These are phyloP conservation scores for Setaria italica DNA, from an alignment of 202 grass and related monocot species.

Conservation along the genomic window DNA sequence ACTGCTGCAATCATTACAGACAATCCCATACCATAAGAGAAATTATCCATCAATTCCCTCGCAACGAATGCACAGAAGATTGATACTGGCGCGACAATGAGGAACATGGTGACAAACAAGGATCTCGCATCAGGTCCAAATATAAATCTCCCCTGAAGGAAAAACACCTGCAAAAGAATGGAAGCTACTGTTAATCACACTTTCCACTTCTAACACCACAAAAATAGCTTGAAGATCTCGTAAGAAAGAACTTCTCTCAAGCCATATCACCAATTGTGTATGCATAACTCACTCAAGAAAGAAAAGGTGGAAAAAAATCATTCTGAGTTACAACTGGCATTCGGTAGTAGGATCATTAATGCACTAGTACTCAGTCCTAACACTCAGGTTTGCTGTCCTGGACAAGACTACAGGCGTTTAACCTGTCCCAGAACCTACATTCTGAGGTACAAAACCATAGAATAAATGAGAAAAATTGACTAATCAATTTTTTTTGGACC, in stretches of 20 bases:
- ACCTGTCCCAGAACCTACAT: conserved; percentile 45
- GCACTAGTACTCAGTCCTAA: conserved; percentile 3
- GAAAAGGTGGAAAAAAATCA: not conserved
- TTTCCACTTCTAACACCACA: not conserved
- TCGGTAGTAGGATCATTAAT: conserved; percentile 36
- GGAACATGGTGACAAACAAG: conserved; percentile 79
- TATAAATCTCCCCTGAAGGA: conserved; percentile 75
- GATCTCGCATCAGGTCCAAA: conserved; percentile 87
- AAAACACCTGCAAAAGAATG: conserved; percentile 61
- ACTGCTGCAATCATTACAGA: conserved; percentile 60
- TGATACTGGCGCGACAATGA: conserved; percentile 60
- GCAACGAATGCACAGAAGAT: conserved; percentile 75
- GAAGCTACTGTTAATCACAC: conserved; percentile 18
- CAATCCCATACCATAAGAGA: conserved; percentile 71
- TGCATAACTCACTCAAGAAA: not conserved
- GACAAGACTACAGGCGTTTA: conserved; percentile 1
- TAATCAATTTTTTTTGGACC: not conserved
- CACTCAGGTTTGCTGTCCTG: conserved; percentile 29
- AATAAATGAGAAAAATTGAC: conserved; percentile 25
- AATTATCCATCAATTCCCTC: conserved; percentile 63
- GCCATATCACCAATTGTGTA: not conserved
- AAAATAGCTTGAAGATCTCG: conserved; percentile 15
- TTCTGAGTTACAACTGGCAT: not conserved
- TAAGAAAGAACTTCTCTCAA: not conserved
- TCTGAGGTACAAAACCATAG: conserved; percentile 37